phyloP scores from a whole-genome alignment of 164 flowering plant genomes.

The Brasenia schreberi region DNA sequence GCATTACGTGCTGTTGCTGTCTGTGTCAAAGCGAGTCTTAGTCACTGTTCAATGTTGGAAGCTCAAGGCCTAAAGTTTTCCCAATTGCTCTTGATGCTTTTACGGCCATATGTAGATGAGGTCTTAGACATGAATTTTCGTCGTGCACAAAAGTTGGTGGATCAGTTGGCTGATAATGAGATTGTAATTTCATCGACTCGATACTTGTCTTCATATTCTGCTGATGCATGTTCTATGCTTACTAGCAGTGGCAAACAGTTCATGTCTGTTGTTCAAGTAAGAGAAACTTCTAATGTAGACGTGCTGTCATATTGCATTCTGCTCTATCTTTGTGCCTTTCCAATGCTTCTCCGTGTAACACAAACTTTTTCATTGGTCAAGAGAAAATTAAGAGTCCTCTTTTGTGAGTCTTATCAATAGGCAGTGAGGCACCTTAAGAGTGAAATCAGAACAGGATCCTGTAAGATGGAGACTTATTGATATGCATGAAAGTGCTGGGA shows the following conservation, averaged over 20 bases:
- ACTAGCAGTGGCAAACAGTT: slow-evolving; percentile 67
- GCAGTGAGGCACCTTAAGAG: too few species aligned
- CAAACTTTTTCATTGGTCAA: too few species aligned
- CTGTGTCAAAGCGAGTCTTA: slow-evolving; percentile 80
- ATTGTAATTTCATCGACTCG: slow-evolving; percentile 41
- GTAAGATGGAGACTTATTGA: too few species aligned
- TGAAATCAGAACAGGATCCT: too few species aligned
- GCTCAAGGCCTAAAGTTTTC: slow-evolving; percentile 71
- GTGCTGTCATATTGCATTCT: too few species aligned
- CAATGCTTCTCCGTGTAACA: too few species aligned
- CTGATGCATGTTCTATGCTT: slow-evolving; percentile 43
- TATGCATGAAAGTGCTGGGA: not conserved
- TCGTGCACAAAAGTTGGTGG: slow-evolving; percentile 56
- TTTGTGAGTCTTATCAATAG: too few species aligned
- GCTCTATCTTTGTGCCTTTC: too few species aligned
- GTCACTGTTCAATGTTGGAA: slow-evolving; percentile 68
- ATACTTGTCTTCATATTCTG: slow-evolving; percentile 46
- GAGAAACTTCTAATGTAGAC: slow-evolving; percentile 6
- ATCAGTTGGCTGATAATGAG: slow-evolving; percentile 47
- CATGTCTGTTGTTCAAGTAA: slow-evolving; percentile 60
- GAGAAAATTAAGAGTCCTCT: too few species aligned
- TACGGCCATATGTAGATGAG: slow-evolving; percentile 82
- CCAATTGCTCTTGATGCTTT: slow-evolving; percentile 70
- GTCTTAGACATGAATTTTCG: slow-evolving; percentile 77
- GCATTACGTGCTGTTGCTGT: slow-evolving; percentile 72